These are phyloP conservation scores for Dactylellina leptospora DNA, from an alignment of 2,329 filamentous ascomycete genomes.

Conservation along the genomic window DNA sequence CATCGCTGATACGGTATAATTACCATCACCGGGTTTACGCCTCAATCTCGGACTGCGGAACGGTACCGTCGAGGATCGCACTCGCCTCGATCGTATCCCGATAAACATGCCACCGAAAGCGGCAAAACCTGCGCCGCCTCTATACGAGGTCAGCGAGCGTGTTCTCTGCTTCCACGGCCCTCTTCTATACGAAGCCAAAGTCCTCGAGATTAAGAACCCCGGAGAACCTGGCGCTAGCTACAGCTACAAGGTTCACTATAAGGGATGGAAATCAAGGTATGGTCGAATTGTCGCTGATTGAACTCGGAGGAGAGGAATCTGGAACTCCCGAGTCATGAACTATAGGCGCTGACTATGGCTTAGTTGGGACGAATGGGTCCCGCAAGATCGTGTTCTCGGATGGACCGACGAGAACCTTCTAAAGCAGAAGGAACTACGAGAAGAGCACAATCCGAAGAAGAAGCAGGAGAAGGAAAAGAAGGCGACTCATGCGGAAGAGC, in stretches of 20 bases:
- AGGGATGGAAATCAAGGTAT: conserved; percentile 95
- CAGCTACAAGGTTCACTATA: conserved; percentile 95
- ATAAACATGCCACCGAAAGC: conserved; percentile 58
- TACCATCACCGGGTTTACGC: too few relatives aligned
- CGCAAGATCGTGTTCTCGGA: conserved; percentile 90
- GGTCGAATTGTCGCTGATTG: not conserved
- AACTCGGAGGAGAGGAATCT: not conserved
- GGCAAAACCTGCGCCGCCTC: conserved; percentile 63
- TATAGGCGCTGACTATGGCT: conserved; percentile 19
- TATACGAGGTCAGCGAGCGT: conserved; percentile 80
- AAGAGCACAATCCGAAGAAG: conserved; percentile 58
- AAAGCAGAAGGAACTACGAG: conserved; percentile 71
- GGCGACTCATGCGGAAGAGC: conserved; percentile 55
- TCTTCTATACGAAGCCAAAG: conserved; percentile 95
- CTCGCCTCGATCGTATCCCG: too few relatives aligned
- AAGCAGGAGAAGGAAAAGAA: conserved; percentile 57
- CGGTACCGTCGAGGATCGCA: not conserved
- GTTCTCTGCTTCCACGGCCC: conserved; percentile 98
- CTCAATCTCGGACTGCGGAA: too few relatives aligned
- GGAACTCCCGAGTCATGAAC: not conserved
- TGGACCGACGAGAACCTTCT: conserved; percentile 83
- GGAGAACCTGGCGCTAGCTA: conserved; percentile 62
- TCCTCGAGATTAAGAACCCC: conserved; percentile 77
- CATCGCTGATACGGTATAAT: too few relatives aligned
- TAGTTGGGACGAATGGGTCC: conserved; percentile 98